A percentile compares a stretch with the other conserved stretches of the same genome.
Conservation (phyloP, 768 basidiomycete species). For the Hemileccinum rubropunctum region DNA sequence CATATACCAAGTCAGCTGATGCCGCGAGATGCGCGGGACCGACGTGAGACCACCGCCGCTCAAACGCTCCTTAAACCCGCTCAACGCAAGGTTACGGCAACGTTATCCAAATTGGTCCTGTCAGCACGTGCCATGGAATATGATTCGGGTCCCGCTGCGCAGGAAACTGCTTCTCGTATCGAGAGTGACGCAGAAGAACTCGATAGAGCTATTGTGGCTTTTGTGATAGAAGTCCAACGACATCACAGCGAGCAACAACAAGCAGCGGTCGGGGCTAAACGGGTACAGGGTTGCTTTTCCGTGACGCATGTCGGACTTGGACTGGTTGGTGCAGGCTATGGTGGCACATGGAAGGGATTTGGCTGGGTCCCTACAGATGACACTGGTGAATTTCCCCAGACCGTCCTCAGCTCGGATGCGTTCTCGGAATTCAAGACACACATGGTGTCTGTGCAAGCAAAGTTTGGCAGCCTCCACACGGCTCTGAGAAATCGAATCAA, state of each 20-base stretch:
- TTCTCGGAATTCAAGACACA: slow-evolving; percentile 51
- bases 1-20: slow-evolving; percentile 59
- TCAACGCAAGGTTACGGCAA: slow-evolving; percentile 84
- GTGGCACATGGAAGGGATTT: slow-evolving; percentile 79
- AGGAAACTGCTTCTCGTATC: slow-evolving; percentile 67
- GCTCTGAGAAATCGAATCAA: slow-evolving; percentile 20
- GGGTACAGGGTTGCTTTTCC: slow-evolving; percentile 59
- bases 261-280: slow-evolving; percentile 38
- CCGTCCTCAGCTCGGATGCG: slow-evolving; percentile 48
- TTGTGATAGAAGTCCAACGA: slow-evolving; percentile 68
- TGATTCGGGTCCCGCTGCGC: slow-evolving; percentile 60
- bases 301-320: slow-evolving; percentile 68
- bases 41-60: slow-evolving; percentile 40
- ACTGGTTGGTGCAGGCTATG: slow-evolving; percentile 76
- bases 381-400: slow-evolving; percentile 44
- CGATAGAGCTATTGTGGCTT: slow-evolving; percentile 65
- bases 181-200: slow-evolving; percentile 76
- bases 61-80: slow-evolving; percentile 71
- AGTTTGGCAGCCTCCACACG: slow-evolving; percentile 36
- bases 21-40: slow-evolving; percentile 48
- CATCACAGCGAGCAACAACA: slow-evolving; percentile 38
- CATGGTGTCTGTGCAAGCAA: slow-evolving; percentile 49
- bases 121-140: slow-evolving; percentile 89
- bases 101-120: slow-evolving; percentile 84
- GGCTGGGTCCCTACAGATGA: slow-evolving; percentile 68